Evolutionary conservation across 345 rosid species (phyloP).

Genomic region (Atalantia buxifolia): DNA sequence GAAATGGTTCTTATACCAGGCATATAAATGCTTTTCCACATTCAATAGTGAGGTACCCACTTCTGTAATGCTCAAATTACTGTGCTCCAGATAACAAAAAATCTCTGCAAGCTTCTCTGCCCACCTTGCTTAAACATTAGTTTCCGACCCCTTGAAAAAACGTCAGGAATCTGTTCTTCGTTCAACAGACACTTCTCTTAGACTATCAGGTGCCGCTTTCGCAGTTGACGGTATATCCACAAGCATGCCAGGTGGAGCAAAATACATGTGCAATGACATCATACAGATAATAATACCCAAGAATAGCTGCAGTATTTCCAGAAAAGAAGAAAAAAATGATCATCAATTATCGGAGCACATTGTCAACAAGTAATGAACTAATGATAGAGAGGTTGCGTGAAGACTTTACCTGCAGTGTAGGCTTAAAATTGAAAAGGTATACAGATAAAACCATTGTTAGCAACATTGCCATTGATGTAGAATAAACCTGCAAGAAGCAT

Average conservation of each 20-base stretch:
- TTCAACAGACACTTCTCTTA: constrained; percentile 54
- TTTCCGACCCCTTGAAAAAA: background rate
- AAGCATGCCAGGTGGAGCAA: constrained; percentile 72
- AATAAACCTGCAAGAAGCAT: constrained; percentile 52
- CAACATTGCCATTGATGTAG: constrained; percentile 92
- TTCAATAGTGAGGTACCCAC: background rate
- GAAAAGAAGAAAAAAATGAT: background rate
- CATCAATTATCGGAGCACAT: background rate
- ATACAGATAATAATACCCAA: constrained; percentile 88
- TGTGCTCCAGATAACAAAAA: background rate
- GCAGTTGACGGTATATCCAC: constrained; percentile 50
- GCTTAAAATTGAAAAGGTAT: constrained; percentile 66
- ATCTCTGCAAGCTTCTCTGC: background rate
- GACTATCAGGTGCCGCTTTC: constrained; percentile 52
- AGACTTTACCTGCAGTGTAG: constrained; percentile 59
- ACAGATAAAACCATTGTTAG: constrained; percentile 73
- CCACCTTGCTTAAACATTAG: background rate
- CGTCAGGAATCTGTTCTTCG: constrained; percentile 55
- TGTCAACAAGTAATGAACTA: too few species aligned
- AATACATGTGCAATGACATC: constrained; percentile 96
- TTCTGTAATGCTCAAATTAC: background rate
- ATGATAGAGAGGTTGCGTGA: background rate
- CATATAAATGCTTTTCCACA: background rate
- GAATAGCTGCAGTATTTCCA: constrained; percentile 68
- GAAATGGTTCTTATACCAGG: background rate